These are phyloP conservation scores for Paraconiothyrium brasiliense DNA, from an alignment of 2,329 filamentous ascomycete species.

Conservation along the genomic window DNA sequence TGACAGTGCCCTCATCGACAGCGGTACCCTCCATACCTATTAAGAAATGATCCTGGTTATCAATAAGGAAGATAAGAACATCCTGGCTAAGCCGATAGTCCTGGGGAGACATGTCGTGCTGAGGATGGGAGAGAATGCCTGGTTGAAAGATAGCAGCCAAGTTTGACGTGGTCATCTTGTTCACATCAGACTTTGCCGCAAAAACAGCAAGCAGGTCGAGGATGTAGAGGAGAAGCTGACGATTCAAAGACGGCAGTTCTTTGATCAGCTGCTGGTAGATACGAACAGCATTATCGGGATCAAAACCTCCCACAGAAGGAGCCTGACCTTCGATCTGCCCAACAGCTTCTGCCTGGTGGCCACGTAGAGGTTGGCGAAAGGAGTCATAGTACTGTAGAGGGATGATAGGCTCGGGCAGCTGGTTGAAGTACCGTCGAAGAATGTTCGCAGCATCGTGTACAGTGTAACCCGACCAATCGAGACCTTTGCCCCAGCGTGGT, in stretches of 20 bases:
- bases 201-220: conserved; percentile 96
- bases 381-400: conserved; percentile 91
- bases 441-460: conserved; percentile 99
- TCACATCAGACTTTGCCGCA: conserved; percentile 93
- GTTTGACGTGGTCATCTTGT: conserved; percentile 96
- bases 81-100: conserved; percentile 97
- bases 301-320: conserved; percentile 77
- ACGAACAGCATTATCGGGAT: conserved; percentile 77
- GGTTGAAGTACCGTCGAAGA: conserved; percentile 92
- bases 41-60: conserved; percentile 97
- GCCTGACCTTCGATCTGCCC: conserved; percentile 70
- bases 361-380: conserved; percentile 83
- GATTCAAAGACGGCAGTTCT: conserved; percentile 89
- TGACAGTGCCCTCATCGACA: conserved; percentile 82
- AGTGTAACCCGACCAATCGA: conserved; percentile 97
- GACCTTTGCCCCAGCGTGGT: conserved; percentile 86
- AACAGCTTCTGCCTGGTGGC: conserved; percentile 74
- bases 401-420: conserved; percentile 95
- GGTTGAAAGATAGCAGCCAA: conserved; percentile 97
- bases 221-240: conserved; percentile 93
- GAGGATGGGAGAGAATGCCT: conserved; percentile 91
- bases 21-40: conserved; percentile 99
- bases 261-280: conserved; percentile 92
- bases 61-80: conserved; percentile 96
- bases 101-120: conserved; percentile 92